A percentile compares a stretch with the other conserved stretches of the same genome.
phyloP scores from a whole-genome alignment of 768 basidiomycete genomes.

The Termitomyces titanicus region DNA sequence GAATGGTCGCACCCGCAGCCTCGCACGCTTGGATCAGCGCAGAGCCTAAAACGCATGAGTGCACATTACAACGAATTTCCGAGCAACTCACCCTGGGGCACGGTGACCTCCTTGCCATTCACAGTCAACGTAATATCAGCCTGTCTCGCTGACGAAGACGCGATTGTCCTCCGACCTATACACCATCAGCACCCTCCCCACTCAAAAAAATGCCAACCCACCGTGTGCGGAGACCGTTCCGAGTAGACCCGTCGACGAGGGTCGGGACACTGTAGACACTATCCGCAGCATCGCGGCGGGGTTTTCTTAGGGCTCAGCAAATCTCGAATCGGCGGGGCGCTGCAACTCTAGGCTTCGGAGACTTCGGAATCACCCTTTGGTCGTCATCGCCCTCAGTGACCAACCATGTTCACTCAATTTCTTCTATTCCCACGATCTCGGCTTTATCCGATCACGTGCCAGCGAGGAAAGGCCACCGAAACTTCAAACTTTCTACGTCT shows the following conservation, averaged over 20 bases:
- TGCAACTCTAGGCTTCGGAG: constrained; percentile 30
- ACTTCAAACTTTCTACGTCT: too few species aligned
- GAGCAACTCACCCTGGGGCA: constrained; percentile 76
- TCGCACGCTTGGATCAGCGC: constrained; percentile 98
- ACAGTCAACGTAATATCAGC: constrained; percentile 91
- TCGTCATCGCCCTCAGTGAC: constrained; percentile 41
- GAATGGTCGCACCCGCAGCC: constrained; percentile 78
- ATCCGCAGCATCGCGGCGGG: constrained; percentile 58
- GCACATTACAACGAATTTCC: neutral
- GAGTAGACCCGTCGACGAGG: constrained; percentile 66
- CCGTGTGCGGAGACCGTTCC: constrained; percentile 46
- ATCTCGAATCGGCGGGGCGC: constrained; percentile 22
- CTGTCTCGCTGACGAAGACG: constrained; percentile 60
- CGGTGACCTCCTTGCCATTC: constrained; percentile 96
- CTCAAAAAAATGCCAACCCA: constrained; percentile 11
- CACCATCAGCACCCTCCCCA: neutral
- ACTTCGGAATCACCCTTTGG: constrained; percentile 26
- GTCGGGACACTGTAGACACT: constrained; percentile 56
- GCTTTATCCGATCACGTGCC: too few species aligned
- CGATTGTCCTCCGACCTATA: constrained; percentile 56
- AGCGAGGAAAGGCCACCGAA: too few species aligned
- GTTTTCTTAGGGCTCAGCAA: neutral
- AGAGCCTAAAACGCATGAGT: constrained; percentile 49
- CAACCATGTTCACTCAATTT: constrained; percentile 41
- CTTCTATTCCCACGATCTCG: too few species aligned